Conservation (phyloP, 805 yeast species). For the Ogataea trehaloabstinens region DNA sequence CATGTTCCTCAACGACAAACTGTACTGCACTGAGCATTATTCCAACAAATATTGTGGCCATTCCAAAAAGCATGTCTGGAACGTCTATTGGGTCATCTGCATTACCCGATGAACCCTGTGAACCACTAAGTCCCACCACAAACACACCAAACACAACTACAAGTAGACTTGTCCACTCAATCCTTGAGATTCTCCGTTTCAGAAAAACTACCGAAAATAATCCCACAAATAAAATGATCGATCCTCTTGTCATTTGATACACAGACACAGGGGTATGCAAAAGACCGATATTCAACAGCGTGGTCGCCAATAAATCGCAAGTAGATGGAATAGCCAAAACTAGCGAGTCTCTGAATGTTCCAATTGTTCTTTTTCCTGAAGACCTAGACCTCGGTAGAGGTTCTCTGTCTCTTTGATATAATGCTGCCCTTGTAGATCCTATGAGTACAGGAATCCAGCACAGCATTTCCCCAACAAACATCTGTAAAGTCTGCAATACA, state of each 20-base stretch:
- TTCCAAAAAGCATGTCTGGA: conserved; percentile 48
- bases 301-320: conserved; percentile 73
- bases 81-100: conserved; percentile 6
- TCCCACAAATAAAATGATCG: conserved; percentile 74
- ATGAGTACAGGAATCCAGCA: conserved; percentile 35
- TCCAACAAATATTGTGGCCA: conserved; percentile 55
- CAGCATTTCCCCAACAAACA: conserved; percentile 71
- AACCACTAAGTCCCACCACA: conserved; percentile 71
- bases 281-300: conserved; percentile 73
- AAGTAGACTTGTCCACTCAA: conserved; percentile 68
- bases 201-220: conserved; percentile 63
- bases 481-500: conserved; percentile 73
- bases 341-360: conserved; percentile 27
- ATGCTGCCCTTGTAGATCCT: background rate
- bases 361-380: conserved; percentile 12
- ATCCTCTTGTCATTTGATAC: conserved; percentile 85
- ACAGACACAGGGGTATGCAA: conserved; percentile 74
- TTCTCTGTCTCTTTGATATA: background rate
- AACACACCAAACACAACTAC: conserved; percentile 68
- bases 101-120: conserved; percentile 25
- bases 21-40: conserved; percentile 72
- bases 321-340: conserved; percentile 59
- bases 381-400: conserved; percentile 3
- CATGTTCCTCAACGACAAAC: conserved; percentile 74
- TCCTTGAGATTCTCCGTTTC: conserved; percentile 48